Percentiles rank a stretch among this genome's conserved stretches.
Evolutionary conservation across 208 protist genomes (phyloP).

Genomic region (Plasmodiophora brassicae): DNA sequence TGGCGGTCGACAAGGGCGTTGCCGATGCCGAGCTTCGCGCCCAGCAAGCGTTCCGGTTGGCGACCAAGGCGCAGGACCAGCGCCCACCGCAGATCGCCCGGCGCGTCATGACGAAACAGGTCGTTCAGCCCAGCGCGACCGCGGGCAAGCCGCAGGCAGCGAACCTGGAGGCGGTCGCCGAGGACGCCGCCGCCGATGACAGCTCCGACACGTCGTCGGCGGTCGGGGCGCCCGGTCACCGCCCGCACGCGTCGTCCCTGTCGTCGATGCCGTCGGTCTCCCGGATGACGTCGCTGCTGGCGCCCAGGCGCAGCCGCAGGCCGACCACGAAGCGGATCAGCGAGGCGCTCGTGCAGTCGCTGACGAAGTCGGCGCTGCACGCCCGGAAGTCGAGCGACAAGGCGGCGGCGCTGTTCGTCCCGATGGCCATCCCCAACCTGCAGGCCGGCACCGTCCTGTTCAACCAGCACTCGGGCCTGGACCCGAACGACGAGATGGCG

Average conservation of each 20-base stretch:
- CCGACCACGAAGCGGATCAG: not conserved
- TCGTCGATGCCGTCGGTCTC: not conserved
- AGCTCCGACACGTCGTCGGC: not conserved
- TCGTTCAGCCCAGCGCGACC: not conserved
- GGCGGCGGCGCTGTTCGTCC: not conserved
- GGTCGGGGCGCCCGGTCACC: not conserved
- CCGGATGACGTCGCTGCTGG: not conserved
- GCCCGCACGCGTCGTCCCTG: not conserved
- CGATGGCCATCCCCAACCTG: not conserved
- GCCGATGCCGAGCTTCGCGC: not conserved
- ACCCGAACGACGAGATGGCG: not conserved
- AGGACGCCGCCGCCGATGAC: not conserved
- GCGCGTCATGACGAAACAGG: not conserved
- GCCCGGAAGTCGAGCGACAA: not conserved
- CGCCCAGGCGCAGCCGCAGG: not conserved
- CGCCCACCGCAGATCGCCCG: not conserved
- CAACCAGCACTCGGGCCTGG: not conserved
- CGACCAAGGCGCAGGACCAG: not conserved
- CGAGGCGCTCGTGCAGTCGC: not conserved
- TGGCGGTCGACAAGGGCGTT: not conserved
- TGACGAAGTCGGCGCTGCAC: too few relatives aligned
- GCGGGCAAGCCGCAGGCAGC: not conserved
- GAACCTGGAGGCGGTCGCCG: not conserved
- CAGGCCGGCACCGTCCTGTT: not conserved
- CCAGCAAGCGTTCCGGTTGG: not conserved